A percentile compares a stretch with the other conserved stretches of the same genome.
Evolutionary conservation across 768 basidiomycete species (phyloP).

Genomic region (Boletus insuetus): DNA sequence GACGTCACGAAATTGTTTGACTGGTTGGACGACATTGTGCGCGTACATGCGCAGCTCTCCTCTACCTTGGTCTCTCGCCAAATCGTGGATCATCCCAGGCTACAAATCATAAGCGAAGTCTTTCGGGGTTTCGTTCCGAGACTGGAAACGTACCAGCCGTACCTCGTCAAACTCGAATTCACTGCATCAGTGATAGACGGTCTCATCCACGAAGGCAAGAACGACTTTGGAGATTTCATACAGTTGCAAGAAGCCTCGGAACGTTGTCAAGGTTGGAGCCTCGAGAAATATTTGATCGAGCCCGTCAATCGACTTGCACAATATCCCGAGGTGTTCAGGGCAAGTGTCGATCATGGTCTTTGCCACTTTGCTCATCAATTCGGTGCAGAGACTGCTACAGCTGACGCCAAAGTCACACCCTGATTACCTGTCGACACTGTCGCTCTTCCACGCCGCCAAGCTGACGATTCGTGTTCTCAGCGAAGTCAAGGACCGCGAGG

Average conservation of each 20-base stretch:
- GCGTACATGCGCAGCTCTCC: conserved; percentile 67
- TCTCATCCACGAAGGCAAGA: conserved; percentile 46
- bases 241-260: conserved; percentile 56
- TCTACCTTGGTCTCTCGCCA: conserved; percentile 44
- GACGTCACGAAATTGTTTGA: conserved; percentile 75
- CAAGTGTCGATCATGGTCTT: conserved; percentile 35
- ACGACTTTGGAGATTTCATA: conserved; percentile 85
- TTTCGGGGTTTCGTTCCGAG: conserved; percentile 60
- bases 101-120: conserved; percentile 54
- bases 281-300: conserved; percentile 69
- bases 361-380: conserved; percentile 3
- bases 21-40: conserved; percentile 85
- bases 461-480: conserved; percentile 73
- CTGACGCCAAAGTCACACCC: conserved; percentile 67
- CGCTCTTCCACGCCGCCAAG: conserved; percentile 63
- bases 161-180: conserved; percentile 68
- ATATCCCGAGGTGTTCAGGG: conserved; percentile 74
- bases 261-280: conserved; percentile 58
- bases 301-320: conserved; percentile 70
- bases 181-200: conserved; percentile 52
- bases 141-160: conserved; percentile 85
- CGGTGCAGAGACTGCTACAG: conserved; percentile 60
- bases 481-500: conserved; percentile 83
- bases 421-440: conserved; percentile 68
- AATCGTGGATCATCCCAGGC: conserved; percentile 40